phyloP scores from a whole-genome alignment of 2,329 filamentous ascomycete genomes.

The Neonectria punicea region DNA sequence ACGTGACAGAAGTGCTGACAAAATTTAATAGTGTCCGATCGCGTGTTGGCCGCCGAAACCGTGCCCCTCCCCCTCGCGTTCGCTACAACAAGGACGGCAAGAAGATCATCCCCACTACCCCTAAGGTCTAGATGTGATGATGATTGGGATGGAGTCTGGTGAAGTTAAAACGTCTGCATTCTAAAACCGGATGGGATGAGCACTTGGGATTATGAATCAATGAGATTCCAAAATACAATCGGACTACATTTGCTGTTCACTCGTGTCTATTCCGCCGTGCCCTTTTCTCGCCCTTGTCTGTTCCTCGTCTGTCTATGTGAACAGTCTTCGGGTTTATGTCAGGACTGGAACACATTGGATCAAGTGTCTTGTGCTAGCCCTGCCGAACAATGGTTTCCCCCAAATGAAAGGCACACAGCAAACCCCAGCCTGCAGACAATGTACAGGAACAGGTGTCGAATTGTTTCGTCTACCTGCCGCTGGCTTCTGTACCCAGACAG shows the following conservation, averaged over 20 bases:
- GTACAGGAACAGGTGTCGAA: too few relatives aligned
- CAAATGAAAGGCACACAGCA: neutral
- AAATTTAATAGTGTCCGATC: slow-evolving; percentile 92
- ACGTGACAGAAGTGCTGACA: slow-evolving; percentile 55
- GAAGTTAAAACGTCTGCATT: slow-evolving; percentile 49
- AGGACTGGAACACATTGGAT: too few relatives aligned
- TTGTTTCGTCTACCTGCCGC: too few relatives aligned
- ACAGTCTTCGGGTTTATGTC: neutral
- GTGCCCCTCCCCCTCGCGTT: slow-evolving; percentile 95
- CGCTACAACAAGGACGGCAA: slow-evolving; percentile 99
- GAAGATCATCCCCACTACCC: slow-evolving; percentile 88
- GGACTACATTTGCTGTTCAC: slow-evolving; percentile 40
- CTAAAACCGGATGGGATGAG: slow-evolving; percentile 50
- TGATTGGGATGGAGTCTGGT: slow-evolving; percentile 52
- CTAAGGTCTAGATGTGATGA: slow-evolving; percentile 52
- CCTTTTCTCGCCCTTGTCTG: neutral
- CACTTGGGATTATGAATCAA: slow-evolving; percentile 48
- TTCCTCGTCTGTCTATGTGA: neutral
- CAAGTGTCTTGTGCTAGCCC: neutral
- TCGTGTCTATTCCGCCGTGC: slow-evolving; percentile 4
- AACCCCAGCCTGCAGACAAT: neutral
- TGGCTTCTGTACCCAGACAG: too few relatives aligned
- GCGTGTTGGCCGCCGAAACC: slow-evolving; percentile 96
- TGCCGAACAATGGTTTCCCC: neutral
- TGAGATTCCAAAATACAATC: slow-evolving; percentile 45